phyloP scores from a whole-genome alignment of 163 green algal genomes.

The Prototheca cutis region DNA sequence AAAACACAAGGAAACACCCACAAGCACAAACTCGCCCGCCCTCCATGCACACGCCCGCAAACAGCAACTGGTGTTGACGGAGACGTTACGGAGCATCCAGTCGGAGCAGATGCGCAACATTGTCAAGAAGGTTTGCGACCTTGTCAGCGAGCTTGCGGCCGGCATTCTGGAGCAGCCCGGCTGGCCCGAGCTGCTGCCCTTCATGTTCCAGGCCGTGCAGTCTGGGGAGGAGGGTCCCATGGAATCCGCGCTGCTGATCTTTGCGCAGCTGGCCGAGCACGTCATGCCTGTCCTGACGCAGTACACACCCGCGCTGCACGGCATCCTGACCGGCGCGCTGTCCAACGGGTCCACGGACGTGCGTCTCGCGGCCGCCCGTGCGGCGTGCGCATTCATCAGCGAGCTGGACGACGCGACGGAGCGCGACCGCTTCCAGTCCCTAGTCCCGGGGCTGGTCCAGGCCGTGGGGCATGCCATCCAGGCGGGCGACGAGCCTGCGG shows the following conservation, averaged over 20 bases:
- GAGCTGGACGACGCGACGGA: conserved; percentile 59
- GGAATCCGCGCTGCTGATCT: conserved; percentile 67
- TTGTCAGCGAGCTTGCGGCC: conserved; percentile 69
- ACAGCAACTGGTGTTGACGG: conserved; percentile 61
- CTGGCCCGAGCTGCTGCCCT: conserved; percentile 90
- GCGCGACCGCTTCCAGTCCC: conserved; percentile 65
- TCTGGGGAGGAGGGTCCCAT: conserved; percentile 35
- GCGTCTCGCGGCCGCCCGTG: conserved; percentile 61
- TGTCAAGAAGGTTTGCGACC: conserved; percentile 75
- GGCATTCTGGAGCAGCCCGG: conserved; percentile 38
- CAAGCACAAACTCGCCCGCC: too few relatives aligned
- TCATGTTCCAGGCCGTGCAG: conserved; percentile 73
- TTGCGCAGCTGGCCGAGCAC: conserved; percentile 67
- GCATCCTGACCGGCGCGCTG: conserved; percentile 32
- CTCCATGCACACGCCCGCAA: too few relatives aligned
- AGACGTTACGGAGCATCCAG: conserved; percentile 73
- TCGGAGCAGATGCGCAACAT: conserved; percentile 63
- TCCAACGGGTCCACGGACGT: conserved; percentile 35
- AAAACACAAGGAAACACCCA: too few relatives aligned
- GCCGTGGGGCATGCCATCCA: conserved; percentile 47
- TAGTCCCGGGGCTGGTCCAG: conserved; percentile 44
- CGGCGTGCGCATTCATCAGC: conserved; percentile 68
- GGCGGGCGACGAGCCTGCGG: conserved; percentile 50
- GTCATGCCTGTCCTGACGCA: conserved; percentile 50
- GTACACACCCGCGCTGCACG: conserved; percentile 56